phyloP scores from a whole-genome alignment of 2,329 filamentous ascomycete species.

The Cladosporium oxysporum region DNA sequence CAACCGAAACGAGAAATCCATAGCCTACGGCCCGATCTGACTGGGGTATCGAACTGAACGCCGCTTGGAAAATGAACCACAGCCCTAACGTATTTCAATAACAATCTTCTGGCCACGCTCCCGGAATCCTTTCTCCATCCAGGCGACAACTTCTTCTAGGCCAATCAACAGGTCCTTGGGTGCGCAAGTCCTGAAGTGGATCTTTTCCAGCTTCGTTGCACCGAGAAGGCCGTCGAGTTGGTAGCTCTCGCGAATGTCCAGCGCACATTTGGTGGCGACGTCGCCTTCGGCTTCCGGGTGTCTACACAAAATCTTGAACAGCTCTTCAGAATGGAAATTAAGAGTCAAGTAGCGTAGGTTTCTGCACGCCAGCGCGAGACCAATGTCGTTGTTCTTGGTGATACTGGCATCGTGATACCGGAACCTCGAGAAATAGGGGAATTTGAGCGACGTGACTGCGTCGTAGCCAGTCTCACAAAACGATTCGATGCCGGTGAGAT shows the following conservation, averaged over 20 bases:
- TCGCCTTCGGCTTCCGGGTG: neutral
- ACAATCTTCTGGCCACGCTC: neutral
- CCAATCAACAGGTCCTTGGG: no score
- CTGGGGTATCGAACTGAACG: no score
- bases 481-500: slow-evolving; percentile 9
- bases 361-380: slow-evolving; percentile 23
- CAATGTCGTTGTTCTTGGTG: slow-evolving; percentile 23
- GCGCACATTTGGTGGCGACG: neutral
- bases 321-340: slow-evolving; percentile 6
- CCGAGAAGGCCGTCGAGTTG: slow-evolving; percentile 4
- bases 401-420: neutral
- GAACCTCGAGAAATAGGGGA: slow-evolving; percentile 25
- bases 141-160: neutral
- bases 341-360: slow-evolving; percentile 20
- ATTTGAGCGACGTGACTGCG: slow-evolving; percentile 22
- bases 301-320: neutral
- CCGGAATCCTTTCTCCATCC: neutral
- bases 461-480: slow-evolving; percentile 23
- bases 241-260: neutral
- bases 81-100: neutral
- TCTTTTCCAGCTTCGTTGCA: neutral
- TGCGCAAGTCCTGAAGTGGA: neutral
- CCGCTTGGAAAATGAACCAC: neutral
- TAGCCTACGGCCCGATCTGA: neutral
- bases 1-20: neutral